Conservation (phyloP, 768 basidiomycete species). For the Xanthoconium purpureum region DNA sequence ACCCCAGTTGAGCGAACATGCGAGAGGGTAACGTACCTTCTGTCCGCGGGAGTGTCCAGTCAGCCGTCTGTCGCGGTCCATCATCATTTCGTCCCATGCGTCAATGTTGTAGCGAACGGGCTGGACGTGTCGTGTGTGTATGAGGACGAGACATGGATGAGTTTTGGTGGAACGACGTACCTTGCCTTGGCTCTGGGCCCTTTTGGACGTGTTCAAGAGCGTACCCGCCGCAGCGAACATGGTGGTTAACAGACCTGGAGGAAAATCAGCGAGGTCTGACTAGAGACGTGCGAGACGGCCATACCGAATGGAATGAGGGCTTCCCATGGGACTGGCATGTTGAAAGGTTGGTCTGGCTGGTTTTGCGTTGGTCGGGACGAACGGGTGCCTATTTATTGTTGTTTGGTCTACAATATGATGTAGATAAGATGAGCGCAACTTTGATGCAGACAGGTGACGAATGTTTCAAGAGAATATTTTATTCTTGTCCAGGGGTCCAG, state of each 20-base stretch:
- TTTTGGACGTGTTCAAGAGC: conserved; percentile 72
- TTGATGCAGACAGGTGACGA: not conserved
- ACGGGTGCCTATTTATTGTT: conserved; percentile 19
- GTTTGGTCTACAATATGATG: conserved; percentile 10
- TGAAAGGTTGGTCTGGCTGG: conserved; percentile 12
- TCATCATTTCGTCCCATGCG: conserved; percentile 94
- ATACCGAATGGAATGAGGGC: conserved; percentile 93
- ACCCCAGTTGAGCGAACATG: not conserved
- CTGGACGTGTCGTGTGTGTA: conserved; percentile 38
- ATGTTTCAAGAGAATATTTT: too few relatives aligned
- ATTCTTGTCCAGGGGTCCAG: not conserved
- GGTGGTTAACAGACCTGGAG: conserved; percentile 72
- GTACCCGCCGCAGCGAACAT: conserved; percentile 94
- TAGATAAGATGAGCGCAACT: not conserved
- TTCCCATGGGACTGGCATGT: conserved; percentile 97
- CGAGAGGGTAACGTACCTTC: conserved; percentile 48
- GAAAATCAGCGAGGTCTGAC: conserved; percentile 4
- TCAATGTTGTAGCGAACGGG: conserved; percentile 83
- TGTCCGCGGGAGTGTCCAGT: conserved; percentile 89
- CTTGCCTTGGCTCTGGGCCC: conserved; percentile 88
- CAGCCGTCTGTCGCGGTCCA: conserved; percentile 83
- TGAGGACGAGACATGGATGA: not conserved
- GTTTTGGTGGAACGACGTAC: conserved; percentile 36
- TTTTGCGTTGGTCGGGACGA: not conserved
- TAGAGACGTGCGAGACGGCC: too few relatives aligned